Evolutionary conservation across 352 stramenopile genomes (phyloP).

Genomic region (Pilasporangium apinafurcum): DNA sequence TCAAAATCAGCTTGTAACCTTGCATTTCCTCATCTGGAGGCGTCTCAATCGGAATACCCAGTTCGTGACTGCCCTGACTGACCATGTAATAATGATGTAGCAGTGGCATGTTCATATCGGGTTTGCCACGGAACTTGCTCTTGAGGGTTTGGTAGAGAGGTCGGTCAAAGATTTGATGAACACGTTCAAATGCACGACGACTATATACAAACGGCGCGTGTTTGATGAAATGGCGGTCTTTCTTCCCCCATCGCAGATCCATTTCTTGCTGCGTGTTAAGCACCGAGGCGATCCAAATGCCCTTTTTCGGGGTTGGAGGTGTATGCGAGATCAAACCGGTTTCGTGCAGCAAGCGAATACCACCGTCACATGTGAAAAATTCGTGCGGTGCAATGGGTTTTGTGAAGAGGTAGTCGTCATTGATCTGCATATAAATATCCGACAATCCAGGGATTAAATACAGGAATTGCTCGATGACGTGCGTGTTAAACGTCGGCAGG

Average conservation of each 20-base stretch:
- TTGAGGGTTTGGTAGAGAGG: conserved; percentile 80
- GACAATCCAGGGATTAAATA: conserved; percentile 82
- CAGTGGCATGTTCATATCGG: conserved; percentile 86
- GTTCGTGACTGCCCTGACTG: conserved; percentile 65
- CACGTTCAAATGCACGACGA: conserved; percentile 71
- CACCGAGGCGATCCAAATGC: conserved; percentile 85
- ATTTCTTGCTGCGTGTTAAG: conserved; percentile 87
- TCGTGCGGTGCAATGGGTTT: conserved; percentile 75
- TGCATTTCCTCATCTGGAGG: conserved; percentile 71
- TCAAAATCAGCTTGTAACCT: conserved; percentile 80
- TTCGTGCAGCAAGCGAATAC: conserved; percentile 78
- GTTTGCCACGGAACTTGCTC: conserved; percentile 79
- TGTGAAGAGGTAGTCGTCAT: conserved; percentile 88
- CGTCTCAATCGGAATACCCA: conserved; percentile 72
- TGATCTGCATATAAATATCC: conserved; percentile 88
- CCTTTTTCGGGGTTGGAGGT: conserved; percentile 69
- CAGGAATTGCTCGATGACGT: conserved; percentile 88
- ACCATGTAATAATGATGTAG: conserved; percentile 88
- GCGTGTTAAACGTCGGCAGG: conserved; percentile 83
- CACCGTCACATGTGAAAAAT: conserved; percentile 85
- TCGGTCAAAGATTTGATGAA: conserved; percentile 85
- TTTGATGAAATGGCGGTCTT: conserved; percentile 84
- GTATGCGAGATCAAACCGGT: conserved; percentile 68
- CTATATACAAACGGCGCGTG: conserved; percentile 87
- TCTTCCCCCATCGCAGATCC: conserved; percentile 74